A percentile compares a stretch with the other conserved stretches of the same genome.
These are phyloP conservation scores for Pyrrhoderma noxium DNA, from an alignment of 1,284 basidiomycete species.

Conservation along the genomic window DNA sequence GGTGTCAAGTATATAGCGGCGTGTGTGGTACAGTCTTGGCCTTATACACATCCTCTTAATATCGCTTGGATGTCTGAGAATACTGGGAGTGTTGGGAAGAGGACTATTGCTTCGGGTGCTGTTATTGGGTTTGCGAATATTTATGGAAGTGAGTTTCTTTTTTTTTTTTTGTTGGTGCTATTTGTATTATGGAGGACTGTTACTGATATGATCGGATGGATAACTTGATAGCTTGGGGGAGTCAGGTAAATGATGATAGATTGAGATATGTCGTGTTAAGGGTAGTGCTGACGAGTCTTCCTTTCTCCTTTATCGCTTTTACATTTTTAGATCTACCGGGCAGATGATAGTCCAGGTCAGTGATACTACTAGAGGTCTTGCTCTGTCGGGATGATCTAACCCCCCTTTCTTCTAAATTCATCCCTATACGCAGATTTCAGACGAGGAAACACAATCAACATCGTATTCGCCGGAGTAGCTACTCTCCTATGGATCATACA, in stretches of 20 bases:
- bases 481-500: slow-evolving; percentile 31
- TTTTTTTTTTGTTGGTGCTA: neutral
- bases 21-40: slow-evolving; percentile 32
- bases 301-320: neutral
- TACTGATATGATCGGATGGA: neutral
- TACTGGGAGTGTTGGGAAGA: slow-evolving; percentile 31
- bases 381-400: neutral
- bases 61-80: slow-evolving; percentile 38
- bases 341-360: slow-evolving; percentile 31
- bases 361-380: neutral
- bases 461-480: slow-evolving; percentile 29
- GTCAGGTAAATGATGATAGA: neutral
- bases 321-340: slow-evolving; percentile 29
- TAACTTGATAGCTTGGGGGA: slow-evolving; percentile 11
- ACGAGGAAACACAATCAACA: slow-evolving; percentile 33
- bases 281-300: neutral
- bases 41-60: slow-evolving; percentile 33
- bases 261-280: neutral
- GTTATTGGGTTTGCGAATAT: slow-evolving; percentile 32
- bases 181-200: neutral
- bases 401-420: neutral
- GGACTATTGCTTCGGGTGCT: slow-evolving; percentile 31
- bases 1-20: slow-evolving; percentile 29
- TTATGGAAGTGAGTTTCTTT: slow-evolving; percentile 20
- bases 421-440: slow-evolving; percentile 26